Evolutionary conservation across 2,329 filamentous ascomycete genomes (phyloP).

Genomic region (Colletotrichum tropicicola): DNA sequence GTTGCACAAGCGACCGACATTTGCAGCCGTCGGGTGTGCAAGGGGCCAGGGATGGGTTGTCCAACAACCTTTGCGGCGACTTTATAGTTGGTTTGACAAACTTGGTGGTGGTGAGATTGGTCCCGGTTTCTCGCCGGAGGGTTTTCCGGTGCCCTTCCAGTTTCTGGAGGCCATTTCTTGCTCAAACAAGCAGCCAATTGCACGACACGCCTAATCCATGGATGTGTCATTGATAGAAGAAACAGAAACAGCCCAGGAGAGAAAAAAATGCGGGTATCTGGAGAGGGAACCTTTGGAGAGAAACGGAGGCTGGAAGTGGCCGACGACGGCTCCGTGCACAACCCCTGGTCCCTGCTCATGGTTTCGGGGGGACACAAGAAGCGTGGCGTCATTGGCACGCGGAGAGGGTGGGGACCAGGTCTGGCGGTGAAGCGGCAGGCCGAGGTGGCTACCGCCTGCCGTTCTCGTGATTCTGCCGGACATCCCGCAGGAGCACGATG

Average conservation of each 20-base stretch:
- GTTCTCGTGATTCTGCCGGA: background rate
- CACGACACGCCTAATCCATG: background rate
- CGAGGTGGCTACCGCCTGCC: background rate
- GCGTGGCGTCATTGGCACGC: conserved; percentile 1
- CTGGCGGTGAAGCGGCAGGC: conserved; percentile 6
- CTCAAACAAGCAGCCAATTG: background rate
- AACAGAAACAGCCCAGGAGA: conserved; percentile 2
- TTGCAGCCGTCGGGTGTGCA: too few species aligned
- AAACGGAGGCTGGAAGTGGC: conserved; percentile 17
- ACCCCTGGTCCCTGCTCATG: conserved; percentile 1
- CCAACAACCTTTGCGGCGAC: conserved; percentile 19
- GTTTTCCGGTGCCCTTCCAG: too few species aligned
- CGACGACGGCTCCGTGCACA: conserved; percentile 14
- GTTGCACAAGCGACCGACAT: background rate
- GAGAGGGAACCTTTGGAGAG: background rate
- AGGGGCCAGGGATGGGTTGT: conserved; percentile 1
- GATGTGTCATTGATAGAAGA: conserved; percentile 11
- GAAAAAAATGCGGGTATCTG: conserved; percentile 6
- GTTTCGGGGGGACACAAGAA: conserved; percentile 2
- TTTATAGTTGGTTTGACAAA: conserved; percentile 25
- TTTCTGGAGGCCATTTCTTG: background rate
- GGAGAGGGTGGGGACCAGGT: background rate
- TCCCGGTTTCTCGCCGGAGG: background rate
- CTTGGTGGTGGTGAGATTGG: background rate
- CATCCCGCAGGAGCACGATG: background rate